Evolutionary conservation across 129 eudicot species (phyloP), one percentile per base, ranked within the genome.

Genomic region (Sambucus nigra): DNA sequence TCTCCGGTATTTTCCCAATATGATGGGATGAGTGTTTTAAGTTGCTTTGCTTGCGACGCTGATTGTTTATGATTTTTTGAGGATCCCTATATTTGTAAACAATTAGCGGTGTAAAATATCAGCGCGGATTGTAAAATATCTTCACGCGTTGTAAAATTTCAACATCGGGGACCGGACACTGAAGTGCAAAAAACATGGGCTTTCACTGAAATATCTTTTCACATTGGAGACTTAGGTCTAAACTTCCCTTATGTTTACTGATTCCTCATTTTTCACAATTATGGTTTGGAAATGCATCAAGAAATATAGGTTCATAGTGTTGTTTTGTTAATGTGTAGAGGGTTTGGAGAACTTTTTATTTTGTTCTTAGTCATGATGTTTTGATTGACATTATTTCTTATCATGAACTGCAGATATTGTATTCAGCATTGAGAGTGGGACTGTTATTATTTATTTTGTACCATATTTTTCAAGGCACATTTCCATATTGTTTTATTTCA

Each of bases 1-100:
- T 88, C 66, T 88, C 97, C 0, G 83, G 84, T 26, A 56, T 84
- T 40, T 84, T 84, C 53, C 77, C 88, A 10, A 76, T n/a, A n/a
- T 66, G 56, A 50, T 22, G 61, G 71, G 68, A 53, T 74, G 55
- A 39, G 48, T 14, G 26, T 41, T 20, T 57, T 31, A 31, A 31
- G 42, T 7, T 15, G 3, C 3, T 35, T 35, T 35, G 42, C 42
- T 35, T 35, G 42, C 42, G 13, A 7, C 13, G 42, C 42, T 7
- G 42, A 2, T 35, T 35, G 3, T 7, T 1, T 35, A 15, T 15
- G 13, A 35, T 35, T 31, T 9, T 31, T 31, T 31, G n/a, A 31
- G 38, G 38, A 35, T n/a, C n/a, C n/a, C n/a, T n/a, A n/a, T n/a
- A n/a, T n/a, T n/a, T n/a, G n/a, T n/a, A n/a, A n/a, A n/a, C n/a